These are phyloP conservation scores for Ogataea nitratoaversa DNA, from an alignment of 805 yeast species.

Conservation along the genomic window DNA sequence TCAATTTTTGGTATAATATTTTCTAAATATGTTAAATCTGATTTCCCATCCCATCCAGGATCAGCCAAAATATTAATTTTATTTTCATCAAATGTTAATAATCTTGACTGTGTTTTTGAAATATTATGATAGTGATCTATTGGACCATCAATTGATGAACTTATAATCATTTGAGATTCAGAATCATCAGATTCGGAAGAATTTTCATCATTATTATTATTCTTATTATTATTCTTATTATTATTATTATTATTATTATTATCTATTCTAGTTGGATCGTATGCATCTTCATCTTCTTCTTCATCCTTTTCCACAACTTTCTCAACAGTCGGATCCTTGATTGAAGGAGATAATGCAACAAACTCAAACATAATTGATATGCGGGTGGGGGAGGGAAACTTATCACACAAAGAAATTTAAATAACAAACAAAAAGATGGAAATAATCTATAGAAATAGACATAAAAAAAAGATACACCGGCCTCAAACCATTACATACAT, in stretches of 20 bases:
- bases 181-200: too few species aligned
- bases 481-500: too few species aligned
- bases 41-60: slow-evolving; percentile 68
- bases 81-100: slow-evolving; percentile 49
- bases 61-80: slow-evolving; percentile 58
- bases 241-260: too few species aligned
- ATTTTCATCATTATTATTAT: too few species aligned
- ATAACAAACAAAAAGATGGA: neutral
- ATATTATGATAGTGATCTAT: slow-evolving; percentile 4
- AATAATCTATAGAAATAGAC: neutral
- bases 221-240: too few species aligned
- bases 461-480: neutral
- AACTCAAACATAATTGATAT: slow-evolving; percentile 4
- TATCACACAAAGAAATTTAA: neutral
- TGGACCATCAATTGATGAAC: too few species aligned
- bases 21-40: slow-evolving; percentile 40
- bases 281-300: slow-evolving; percentile 5
- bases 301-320: neutral
- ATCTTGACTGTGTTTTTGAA: slow-evolving; percentile 27
- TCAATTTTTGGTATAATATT: slow-evolving; percentile 48
- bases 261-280: slow-evolving; percentile 1
- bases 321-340: neutral
- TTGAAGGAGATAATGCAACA: neutral
- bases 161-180: too few species aligned
- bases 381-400: neutral